Evolutionary conservation across 2,329 filamentous ascomycete genomes (phyloP), one percentile per base, ranked within the genome.

Genomic region (Rutstroemia sp.): DNA sequence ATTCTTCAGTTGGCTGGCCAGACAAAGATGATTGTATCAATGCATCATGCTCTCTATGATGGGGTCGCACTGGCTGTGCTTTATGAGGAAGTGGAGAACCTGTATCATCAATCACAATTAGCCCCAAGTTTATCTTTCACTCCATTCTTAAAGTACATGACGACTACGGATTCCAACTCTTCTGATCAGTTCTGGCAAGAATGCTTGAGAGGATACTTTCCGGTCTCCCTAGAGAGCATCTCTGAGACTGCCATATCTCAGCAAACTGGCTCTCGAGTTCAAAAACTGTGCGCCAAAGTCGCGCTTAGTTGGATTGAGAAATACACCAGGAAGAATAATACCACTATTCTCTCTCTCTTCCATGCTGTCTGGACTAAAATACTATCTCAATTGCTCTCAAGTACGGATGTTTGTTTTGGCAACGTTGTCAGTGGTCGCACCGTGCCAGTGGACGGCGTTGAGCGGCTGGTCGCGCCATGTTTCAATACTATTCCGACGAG

Each of bases 401-500:
- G 74, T 5, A 68, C 73, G 0, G 91, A 96, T 65, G 65, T 96
- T 5, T 94, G 89, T 68, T 96, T 96, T 65, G 92, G 92, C 0
- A 94, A 89, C 64, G 86, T 96, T 2, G 79, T 92, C 56, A 92
- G 83, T 65, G 91, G 92, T 1, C 83, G 92, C 7, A 86, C 84
- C 0, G 68, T 89, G 9, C 72, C 81, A 0, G 69, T 92, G 2
- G 78, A 86, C 5, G 80, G 79, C 0, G 75, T 92, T 10, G 84
- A 92, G 39, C 75, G 78, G 4, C 78, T 96, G 5, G 81, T 95
- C n/a, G 90, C 89, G 0, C 92, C 92, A 0, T 95, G 90, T 68
- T 96, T 96, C 76, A 96, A 96, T 67, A 95, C 92, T 0, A 72
- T 96, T 12, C 90, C 92, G 0, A 67, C 91, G 1, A 80, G 89